These are phyloP conservation scores for Globisporangium barbulae DNA, from an alignment of 352 stramenopile genomes.

Conservation along the genomic window DNA sequence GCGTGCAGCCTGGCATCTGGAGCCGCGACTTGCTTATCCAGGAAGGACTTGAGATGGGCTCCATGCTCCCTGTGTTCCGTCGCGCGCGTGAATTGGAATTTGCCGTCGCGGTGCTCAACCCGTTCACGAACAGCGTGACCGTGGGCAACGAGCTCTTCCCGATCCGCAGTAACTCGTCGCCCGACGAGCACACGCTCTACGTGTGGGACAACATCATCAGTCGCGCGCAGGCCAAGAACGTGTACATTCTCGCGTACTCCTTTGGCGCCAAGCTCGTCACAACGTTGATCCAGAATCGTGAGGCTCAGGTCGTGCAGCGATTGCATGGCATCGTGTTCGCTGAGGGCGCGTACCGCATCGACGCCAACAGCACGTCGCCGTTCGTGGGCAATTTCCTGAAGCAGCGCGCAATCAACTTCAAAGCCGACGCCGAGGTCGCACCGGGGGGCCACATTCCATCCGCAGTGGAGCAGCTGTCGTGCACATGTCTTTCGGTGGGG, in stretches of 20 bases:
- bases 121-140: conserved; percentile 71
- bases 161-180: conserved; percentile 55
- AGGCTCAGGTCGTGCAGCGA: conserved; percentile 49
- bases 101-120: conserved; percentile 64
- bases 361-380: conserved; percentile 44
- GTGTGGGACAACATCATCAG: conserved; percentile 77
- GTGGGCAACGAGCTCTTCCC: conserved; percentile 46
- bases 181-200: conserved; percentile 71
- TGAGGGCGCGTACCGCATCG: conserved; percentile 58
- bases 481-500: conserved; percentile 63
- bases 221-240: conserved; percentile 48
- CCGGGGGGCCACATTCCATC: conserved; percentile 46
- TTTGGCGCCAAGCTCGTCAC: conserved; percentile 69
- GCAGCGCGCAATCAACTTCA: conserved; percentile 74
- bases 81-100: conserved; percentile 40
- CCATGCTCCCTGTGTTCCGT: conserved; percentile 71
- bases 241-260: conserved; percentile 68
- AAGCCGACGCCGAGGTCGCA: conserved; percentile 41
- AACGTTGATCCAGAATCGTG: conserved; percentile 60
- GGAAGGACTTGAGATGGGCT: conserved; percentile 69
- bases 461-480: conserved; percentile 58
- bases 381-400: conserved; percentile 58
- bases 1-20: conserved; percentile 75
- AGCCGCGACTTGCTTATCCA: conserved; percentile 73
- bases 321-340: conserved; percentile 68